These are phyloP conservation scores for Colletotrichum sojae DNA, from an alignment of 2,329 filamentous ascomycete genomes.

Conservation along the genomic window DNA sequence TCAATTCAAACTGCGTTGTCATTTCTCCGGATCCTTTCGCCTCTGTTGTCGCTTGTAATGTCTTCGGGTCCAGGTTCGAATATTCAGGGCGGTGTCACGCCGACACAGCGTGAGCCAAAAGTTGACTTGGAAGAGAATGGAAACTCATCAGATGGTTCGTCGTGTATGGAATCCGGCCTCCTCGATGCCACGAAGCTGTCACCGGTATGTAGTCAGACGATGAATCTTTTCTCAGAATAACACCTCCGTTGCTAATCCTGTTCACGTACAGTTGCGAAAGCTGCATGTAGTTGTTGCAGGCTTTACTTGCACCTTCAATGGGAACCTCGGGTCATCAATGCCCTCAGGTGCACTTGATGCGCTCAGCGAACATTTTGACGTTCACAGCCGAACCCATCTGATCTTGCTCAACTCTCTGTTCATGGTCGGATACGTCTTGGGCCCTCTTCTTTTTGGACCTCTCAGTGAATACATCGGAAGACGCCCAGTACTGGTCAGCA, in stretches of 20 bases:
- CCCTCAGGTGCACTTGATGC: slow-evolving; percentile 54
- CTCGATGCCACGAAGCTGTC: slow-evolving; percentile 51
- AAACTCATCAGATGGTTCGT: slow-evolving; percentile 40
- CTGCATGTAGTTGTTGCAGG: slow-evolving; percentile 52
- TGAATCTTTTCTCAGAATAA: background rate
- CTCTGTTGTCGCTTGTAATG: background rate
- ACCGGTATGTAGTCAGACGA: slow-evolving; percentile 40
- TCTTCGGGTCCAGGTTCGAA: background rate
- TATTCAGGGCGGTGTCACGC: background rate
- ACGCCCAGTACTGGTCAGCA: slow-evolving; percentile 50
- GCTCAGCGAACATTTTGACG: slow-evolving; percentile 48
- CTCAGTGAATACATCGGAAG: slow-evolving; percentile 53
- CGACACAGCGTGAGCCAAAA: background rate
- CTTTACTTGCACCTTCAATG: slow-evolving; percentile 54
- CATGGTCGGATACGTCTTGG: slow-evolving; percentile 53
- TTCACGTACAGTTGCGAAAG: slow-evolving; percentile 44
- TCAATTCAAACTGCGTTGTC: too few species aligned
- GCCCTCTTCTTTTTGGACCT: slow-evolving; percentile 52
- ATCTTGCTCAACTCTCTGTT: slow-evolving; percentile 54
- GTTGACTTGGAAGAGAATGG: slow-evolving; percentile 30
- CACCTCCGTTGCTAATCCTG: background rate
- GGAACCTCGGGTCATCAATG: slow-evolving; percentile 54
- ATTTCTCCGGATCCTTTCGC: too few species aligned
- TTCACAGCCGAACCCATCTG: slow-evolving; percentile 46
- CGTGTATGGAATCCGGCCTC: background rate